Percentiles rank a stretch among this genome's conserved stretches.
Conservation (phyloP, 202 grass and related monocot genomes). For the Tripidium arundinaceum region DNA sequence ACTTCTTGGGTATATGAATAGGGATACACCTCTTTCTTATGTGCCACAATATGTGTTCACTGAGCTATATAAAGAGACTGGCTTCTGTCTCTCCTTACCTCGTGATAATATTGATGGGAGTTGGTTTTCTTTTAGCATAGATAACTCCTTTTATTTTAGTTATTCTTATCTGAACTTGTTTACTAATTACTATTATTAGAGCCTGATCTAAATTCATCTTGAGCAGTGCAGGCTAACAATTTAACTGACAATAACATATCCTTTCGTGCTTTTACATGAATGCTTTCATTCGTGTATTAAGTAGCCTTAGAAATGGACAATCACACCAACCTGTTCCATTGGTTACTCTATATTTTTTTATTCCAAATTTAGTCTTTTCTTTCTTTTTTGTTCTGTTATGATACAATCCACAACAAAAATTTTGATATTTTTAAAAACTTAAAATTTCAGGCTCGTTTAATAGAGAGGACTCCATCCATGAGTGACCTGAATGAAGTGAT, state of each 20-base stretch:
- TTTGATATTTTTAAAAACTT: background rate
- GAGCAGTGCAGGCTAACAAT: background rate
- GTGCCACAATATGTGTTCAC: background rate
- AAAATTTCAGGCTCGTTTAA: constrained; percentile 72
- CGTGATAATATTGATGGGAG: background rate
- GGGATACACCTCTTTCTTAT: background rate
- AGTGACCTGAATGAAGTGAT: constrained; percentile 95
- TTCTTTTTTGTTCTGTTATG: background rate
- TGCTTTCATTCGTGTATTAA: background rate
- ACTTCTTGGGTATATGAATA: constrained; percentile 6
- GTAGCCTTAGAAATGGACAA: constrained; percentile 3
- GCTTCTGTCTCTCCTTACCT: background rate
- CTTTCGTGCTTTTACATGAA: background rate
- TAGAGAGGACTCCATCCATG: constrained; percentile 98
- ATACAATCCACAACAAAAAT: background rate
- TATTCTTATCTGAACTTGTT: constrained; percentile 8
- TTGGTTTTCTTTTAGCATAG: background rate
- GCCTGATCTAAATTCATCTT: background rate
- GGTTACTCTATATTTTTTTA: background rate
- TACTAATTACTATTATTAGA: background rate
- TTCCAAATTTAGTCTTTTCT: background rate
- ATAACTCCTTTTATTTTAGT: constrained; percentile 16
- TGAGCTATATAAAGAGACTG: background rate
- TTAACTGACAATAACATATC: background rate
- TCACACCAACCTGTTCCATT: background rate